Percentiles rank a stretch among this genome's conserved stretches.
phyloP scores from a whole-genome alignment of 148 eudicot species.

The Chenopodium quinoa region DNA sequence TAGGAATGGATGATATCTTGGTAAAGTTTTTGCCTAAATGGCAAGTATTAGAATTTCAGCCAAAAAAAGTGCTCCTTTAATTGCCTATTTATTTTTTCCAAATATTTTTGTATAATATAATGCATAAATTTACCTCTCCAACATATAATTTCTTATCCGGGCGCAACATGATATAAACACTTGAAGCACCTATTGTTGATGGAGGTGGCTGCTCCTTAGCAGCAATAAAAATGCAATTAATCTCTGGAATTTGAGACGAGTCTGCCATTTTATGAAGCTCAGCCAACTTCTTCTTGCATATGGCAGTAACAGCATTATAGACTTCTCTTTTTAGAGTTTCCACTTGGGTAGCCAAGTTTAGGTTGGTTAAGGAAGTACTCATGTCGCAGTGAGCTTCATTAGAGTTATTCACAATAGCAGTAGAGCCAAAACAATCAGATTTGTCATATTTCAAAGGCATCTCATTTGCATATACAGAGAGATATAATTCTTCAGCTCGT shows the following conservation, averaged over 20 bases:
- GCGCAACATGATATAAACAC: constrained; percentile 82
- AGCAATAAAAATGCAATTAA: constrained; percentile 53
- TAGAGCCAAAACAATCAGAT: constrained; percentile 11
- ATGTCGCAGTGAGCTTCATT: constrained; percentile 20
- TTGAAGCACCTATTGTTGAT: constrained; percentile 80
- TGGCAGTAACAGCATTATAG: constrained; percentile 44
- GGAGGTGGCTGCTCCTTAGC: constrained; percentile 93
- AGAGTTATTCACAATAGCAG: constrained; percentile 12
- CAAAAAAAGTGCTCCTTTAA: background rate
- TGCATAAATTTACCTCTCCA: constrained; percentile 61
- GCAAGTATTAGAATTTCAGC: too few relatives aligned
- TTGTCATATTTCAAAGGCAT: constrained; percentile 16
- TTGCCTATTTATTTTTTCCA: background rate
- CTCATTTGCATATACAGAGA: constrained; percentile 47
- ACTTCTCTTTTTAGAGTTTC: constrained; percentile 45
- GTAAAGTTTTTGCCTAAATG: background rate
- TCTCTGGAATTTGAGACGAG: constrained; percentile 28
- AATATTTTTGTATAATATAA: background rate
- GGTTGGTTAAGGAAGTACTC: constrained; percentile 11
- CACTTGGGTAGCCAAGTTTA: constrained; percentile 15
- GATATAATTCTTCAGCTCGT: constrained; percentile 79
- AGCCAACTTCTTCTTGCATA: constrained; percentile 52
- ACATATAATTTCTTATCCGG: constrained; percentile 76
- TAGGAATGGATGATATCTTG: background rate
- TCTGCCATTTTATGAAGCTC: constrained; percentile 42